Evolutionary conservation across 1,139 yeast species (phyloP).

Genomic region (Suhomyces wounanorum): DNA sequence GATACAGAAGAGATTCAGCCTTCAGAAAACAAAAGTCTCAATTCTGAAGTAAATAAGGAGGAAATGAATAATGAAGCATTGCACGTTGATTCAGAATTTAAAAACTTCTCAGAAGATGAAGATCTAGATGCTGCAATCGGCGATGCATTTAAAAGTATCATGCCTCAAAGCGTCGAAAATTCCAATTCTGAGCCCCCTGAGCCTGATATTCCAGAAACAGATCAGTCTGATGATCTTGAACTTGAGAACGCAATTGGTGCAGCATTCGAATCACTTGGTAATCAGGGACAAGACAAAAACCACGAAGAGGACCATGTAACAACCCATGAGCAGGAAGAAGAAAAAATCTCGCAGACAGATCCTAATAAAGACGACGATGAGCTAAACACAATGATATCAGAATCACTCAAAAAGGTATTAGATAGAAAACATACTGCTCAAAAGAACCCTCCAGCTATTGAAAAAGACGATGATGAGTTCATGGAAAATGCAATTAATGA

Average conservation of each 20-base stretch:
- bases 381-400: slow-evolving; percentile 20
- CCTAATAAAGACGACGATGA: slow-evolving; percentile 12
- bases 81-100: background rate
- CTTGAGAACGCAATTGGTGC: slow-evolving; percentile 31
- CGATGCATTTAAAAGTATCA: slow-evolving; percentile 25
- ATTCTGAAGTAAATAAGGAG: background rate
- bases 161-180: slow-evolving; percentile 8
- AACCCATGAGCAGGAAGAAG: background rate
- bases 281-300: background rate
- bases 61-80: background rate
- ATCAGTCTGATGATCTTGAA: slow-evolving; percentile 20
- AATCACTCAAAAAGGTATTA: slow-evolving; percentile 19
- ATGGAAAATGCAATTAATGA: slow-evolving; percentile 37
- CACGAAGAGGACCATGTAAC: background rate
- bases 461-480: slow-evolving; percentile 16
- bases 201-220: background rate
- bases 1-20: background rate
- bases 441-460: background rate
- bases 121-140: slow-evolving; percentile 34
- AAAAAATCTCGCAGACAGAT: background rate
- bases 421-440: background rate
- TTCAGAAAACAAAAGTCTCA: background rate
- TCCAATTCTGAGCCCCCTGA: background rate
- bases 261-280: slow-evolving; percentile 18
- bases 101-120: slow-evolving; percentile 14